Base-by-base conservation (phyloP, 129 eudicot genomes). In the Flaveria brownii region DNA sequence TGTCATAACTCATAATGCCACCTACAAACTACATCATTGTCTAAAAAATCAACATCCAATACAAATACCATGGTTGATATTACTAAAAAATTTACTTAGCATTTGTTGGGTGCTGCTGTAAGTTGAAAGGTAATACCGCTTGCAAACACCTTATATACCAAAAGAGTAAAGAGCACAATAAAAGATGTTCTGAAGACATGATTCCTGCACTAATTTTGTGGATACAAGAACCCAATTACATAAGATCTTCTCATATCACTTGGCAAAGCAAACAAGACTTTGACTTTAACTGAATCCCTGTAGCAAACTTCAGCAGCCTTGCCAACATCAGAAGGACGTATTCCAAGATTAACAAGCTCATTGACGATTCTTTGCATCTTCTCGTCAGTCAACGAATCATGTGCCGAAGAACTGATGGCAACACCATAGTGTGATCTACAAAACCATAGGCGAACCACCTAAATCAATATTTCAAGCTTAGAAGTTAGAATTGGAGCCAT, bases 191-290 rank as follows among this genome's bases (percentile, higher is more conserved):
- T 13, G 9, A 23, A 2, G 30, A 60, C 66, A 60, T 62, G 43
- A 12, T 20, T 26, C 8, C 1, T 12, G 50, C 50, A 9, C 68
- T 26, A 25, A 14, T 30, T 13, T 62, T 62, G 36, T 33, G 15
- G 71, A 16, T 39, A 39, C 23, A 64, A 1, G 8, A 5, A 65
- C 23, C 50, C 12, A n/a, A 33, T 7, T 20, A 33, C 71, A 65
- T 39, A 41, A 20, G 71, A 65, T 65, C 47, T 65, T 65, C 49
- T 65, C 26, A 36, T 39, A 65, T 9, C 20, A 65, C 15, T 39
- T 65, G 71, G 71, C 71, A 65, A 65, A 65, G 50, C 25, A 65
- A 36, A 65, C 50, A 39, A 65, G 2, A 65, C 46, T 6, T 65
- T 39, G 28, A 17, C 71, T 65, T 66, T 65, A 6, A 17, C 41